Conservation (phyloP, 1,284 basidiomycete species). For the Ceratobasidium sp. region DNA sequence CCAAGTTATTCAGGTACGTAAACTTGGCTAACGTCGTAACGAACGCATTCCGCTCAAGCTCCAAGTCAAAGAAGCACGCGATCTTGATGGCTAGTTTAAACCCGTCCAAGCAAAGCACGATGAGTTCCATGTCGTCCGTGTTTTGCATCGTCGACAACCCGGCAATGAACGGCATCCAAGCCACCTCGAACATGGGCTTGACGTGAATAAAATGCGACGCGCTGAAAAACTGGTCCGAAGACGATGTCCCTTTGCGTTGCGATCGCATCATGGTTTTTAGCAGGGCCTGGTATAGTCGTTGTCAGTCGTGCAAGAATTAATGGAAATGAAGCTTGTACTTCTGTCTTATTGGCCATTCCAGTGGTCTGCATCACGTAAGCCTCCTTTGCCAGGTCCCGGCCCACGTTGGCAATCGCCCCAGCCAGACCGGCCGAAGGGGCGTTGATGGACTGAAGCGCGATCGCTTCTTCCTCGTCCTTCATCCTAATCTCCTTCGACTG, state of each 20-base stretch:
- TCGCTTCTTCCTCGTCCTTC: conserved; percentile 92
- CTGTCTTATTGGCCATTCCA: conserved; percentile 95
- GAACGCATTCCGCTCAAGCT: conserved; percentile 95
- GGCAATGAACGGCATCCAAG: conserved; percentile 96
- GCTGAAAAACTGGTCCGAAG: conserved; percentile 88
- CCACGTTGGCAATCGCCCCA: conserved; percentile 84
- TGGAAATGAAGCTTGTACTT: conserved; percentile 63
- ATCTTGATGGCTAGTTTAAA: conserved; percentile 94
- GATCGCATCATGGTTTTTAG: conserved; percentile 90
- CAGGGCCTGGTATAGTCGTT: conserved; percentile 67
- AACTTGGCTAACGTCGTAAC: conserved; percentile 98
- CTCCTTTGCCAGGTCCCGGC: conserved; percentile 92
- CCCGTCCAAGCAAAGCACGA: conserved; percentile 92
- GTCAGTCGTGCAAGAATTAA: conserved; percentile 7
- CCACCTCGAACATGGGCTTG: conserved; percentile 96
- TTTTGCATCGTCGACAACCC: conserved; percentile 93
- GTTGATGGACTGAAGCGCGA: conserved; percentile 57
- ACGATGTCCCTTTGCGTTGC: conserved; percentile 76
- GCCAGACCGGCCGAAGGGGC: conserved; percentile 77
- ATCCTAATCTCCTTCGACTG: conserved; percentile 92
- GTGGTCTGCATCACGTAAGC: conserved; percentile 93
- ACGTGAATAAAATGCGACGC: conserved; percentile 96
- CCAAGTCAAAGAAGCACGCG: conserved; percentile 94
- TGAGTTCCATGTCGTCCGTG: conserved; percentile 89
- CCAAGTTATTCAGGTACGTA: conserved; percentile 94